These are phyloP conservation scores for Vigna nakashimae DNA, from an alignment of 306 rosid species.

Conservation along the genomic window DNA sequence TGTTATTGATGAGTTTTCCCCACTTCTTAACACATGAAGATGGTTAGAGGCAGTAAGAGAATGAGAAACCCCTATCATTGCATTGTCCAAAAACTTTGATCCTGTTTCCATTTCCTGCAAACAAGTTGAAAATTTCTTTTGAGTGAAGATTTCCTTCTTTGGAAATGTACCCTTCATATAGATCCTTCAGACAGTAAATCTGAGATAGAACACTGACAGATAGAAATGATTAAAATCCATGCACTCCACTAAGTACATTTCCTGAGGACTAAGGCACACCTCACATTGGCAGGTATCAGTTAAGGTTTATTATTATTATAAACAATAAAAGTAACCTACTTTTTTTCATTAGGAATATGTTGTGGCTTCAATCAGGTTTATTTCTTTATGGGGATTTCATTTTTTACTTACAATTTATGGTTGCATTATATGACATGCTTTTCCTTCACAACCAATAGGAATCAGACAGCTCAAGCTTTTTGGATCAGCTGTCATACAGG, in stretches of 20 bases:
- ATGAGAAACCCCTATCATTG: constrained; percentile 52
- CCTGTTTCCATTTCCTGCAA: constrained; percentile 58
- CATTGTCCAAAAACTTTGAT: constrained; percentile 60
- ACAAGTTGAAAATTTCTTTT: constrained; percentile 60
- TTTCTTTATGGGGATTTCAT: constrained; percentile 51
- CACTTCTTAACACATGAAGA: constrained; percentile 40
- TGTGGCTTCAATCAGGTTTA: constrained; percentile 52
- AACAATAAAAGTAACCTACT: constrained; percentile 48
- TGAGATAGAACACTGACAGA: constrained; percentile 45
- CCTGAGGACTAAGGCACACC: constrained; percentile 44
- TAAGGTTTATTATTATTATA: constrained; percentile 49
- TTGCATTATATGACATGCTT: constrained; percentile 58
- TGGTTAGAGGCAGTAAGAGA: constrained; percentile 38
- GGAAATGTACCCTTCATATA: constrained; percentile 67
- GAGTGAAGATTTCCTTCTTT: constrained; percentile 63
- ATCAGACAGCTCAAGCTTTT: constrained; percentile 60
- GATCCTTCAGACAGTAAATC: constrained; percentile 40
- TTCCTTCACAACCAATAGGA: constrained; percentile 55
- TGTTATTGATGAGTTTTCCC: constrained; percentile 51
- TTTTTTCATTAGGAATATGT: constrained; percentile 47
- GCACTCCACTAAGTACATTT: constrained; percentile 47
- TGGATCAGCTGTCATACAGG: constrained; percentile 52
- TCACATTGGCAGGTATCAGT: constrained; percentile 52
- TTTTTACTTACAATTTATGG: constrained; percentile 49
- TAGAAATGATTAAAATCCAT: constrained; percentile 50